Evolutionary conservation across 441 rosid genomes (phyloP), one percentile per base, ranked within the genome.

Genomic region (Macaranga tanarius): DNA sequence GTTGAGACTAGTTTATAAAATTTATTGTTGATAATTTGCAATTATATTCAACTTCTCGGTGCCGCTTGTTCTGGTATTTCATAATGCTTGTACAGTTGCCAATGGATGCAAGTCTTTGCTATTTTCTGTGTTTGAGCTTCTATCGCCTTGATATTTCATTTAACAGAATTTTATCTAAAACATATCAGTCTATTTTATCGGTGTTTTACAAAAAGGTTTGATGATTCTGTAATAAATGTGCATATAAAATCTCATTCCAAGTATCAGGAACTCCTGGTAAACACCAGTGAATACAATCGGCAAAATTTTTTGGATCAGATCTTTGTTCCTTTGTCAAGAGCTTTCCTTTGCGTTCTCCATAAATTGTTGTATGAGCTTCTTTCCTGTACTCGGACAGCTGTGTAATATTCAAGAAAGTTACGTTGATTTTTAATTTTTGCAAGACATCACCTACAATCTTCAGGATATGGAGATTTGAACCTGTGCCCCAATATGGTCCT

Each of bases 231-330:
- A 90, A 73, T 84, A 92, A 83, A 81, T 91, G 82, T 16, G 99
- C 90, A 26, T 79, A 92, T 79, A 91, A 77, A 74, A 92, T 91
- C 79, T 92, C 84, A 76, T 95, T 95, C 97, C 98, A 91, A 12
- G 92, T 81, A 80, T 95, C 98, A 68, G 95, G 97, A 67, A 93
- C 88, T 69, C 98, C 98, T 4, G 97, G 95, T 79, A 95, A 86
- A 78, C 98, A 91, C 98, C 99, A 95, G 26, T 93, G 99, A 61
- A 91, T 90, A 85, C 99, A 93, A 74, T 95, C 98, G 1, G 95
- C 93, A 78, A 88, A 87, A 17, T 54, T 77, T 75, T 85, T 88
- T 0, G 97, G 95, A 75, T 95, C 80, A 40, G 89, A 81, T 83
- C 87, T 85, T 65, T 94, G 87, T 70, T 87, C 89, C 77, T 88